Percentiles rank a stretch among this genome's conserved stretches.
Evolutionary conservation across 495 filamentous ascomycete species (phyloP).

Genomic region (Aspergillus homomorphus): DNA sequence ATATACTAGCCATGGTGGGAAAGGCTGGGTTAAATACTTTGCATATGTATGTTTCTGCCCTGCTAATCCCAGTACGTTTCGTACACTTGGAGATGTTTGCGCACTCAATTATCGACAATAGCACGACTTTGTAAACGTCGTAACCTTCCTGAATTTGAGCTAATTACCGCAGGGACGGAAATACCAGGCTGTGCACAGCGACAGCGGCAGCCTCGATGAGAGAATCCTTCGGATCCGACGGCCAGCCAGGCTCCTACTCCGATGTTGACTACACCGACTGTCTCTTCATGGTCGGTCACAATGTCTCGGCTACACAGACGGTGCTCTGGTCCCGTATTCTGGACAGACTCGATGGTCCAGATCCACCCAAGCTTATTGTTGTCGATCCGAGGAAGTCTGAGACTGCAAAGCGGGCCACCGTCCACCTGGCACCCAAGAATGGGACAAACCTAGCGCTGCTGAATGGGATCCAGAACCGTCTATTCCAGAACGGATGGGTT

Average conservation of each 20-base stretch:
- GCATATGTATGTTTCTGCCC: slow-evolving; percentile 4
- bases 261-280: slow-evolving; percentile 11
- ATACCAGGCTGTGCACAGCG: slow-evolving; percentile 7
- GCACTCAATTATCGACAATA: too few relatives aligned
- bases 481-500: slow-evolving; percentile 7
- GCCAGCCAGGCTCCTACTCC: slow-evolving; percentile 6
- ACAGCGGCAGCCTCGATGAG: slow-evolving; percentile 8
- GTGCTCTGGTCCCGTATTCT: slow-evolving; percentile 8
- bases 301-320: slow-evolving; percentile 9
- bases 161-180: slow-evolving; percentile 11
- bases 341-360: neutral
- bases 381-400: slow-evolving; percentile 6
- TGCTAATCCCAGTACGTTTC: too few relatives aligned
- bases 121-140: too few relatives aligned
- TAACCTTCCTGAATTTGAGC: too few relatives aligned
- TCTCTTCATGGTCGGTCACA: slow-evolving; percentile 10
- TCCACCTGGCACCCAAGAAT: slow-evolving; percentile 1
- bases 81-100: neutral
- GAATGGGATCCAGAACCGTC: slow-evolving; percentile 5
- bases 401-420: slow-evolving; percentile 5
- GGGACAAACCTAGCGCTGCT: slow-evolving; percentile 7
- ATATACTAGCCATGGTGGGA: slow-evolving; percentile 9
- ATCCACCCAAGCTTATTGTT: slow-evolving; percentile 6
- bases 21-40: slow-evolving; percentile 8
- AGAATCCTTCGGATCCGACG: slow-evolving; percentile 8